A percentile compares a stretch with the other conserved stretches of the same genome.
Evolutionary conservation across 371 early-diverging fungal species (phyloP).

Genomic region (Syncephalis fuscata): DNA sequence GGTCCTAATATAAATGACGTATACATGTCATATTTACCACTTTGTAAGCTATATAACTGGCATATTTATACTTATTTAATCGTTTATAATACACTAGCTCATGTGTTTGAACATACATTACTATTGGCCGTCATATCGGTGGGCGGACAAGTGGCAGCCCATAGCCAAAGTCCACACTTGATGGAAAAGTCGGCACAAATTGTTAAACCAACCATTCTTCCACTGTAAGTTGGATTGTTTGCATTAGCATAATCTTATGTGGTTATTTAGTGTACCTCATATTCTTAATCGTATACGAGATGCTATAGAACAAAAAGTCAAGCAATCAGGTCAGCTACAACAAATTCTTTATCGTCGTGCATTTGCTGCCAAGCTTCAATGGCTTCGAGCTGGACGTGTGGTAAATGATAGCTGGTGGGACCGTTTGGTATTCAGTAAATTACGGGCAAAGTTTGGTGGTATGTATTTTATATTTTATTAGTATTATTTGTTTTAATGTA

Average conservation of each 20-base stretch:
- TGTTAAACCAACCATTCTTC: constrained; percentile 65
- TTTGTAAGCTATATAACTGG: no score
- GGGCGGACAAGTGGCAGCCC: constrained; percentile 67
- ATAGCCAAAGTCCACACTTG: constrained; percentile 53
- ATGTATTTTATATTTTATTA: no score
- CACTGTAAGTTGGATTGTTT: no score
- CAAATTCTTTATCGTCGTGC: constrained; percentile 48
- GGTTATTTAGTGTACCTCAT: constrained; percentile 60
- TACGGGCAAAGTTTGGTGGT: constrained; percentile 78
- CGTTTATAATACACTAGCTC: constrained; percentile 24
- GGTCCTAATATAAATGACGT: no score
- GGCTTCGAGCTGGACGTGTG: constrained; percentile 33
- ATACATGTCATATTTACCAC: constrained; percentile 1
- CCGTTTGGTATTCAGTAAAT: constrained; percentile 76
- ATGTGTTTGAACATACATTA: constrained; percentile 69
- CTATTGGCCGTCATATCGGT: constrained; percentile 22
- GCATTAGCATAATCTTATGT: no score
- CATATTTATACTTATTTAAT: no score
- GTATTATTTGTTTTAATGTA: no score
- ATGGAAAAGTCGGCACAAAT: constrained; percentile 65
- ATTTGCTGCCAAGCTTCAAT: constrained; percentile 30
- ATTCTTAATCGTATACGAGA: constrained; percentile 79
- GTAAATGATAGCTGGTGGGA: constrained; percentile 74
- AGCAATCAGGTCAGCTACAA: constrained; percentile 34
- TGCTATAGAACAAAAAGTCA: constrained; percentile 43